Conservation (phyloP, 2,329 filamentous ascomycete genomes). For the Sporothrix brasiliensis region DNA sequence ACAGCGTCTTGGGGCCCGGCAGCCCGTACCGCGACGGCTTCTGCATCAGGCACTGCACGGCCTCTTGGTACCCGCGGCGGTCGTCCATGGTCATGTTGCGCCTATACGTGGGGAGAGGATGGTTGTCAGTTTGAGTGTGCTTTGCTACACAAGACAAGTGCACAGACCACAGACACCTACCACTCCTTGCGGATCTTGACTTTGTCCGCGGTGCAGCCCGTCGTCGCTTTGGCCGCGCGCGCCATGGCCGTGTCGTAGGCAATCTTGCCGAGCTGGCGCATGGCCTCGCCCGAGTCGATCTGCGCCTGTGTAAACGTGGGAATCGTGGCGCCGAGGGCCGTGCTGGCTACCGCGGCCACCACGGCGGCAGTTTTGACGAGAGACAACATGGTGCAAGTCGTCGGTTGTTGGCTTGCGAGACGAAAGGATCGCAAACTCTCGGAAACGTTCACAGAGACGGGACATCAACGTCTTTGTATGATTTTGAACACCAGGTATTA, state of each 20-base stretch:
- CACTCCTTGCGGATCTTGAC: slow-evolving; percentile 39
- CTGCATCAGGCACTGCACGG: slow-evolving; percentile 40
- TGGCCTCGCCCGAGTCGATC: slow-evolving; percentile 38
- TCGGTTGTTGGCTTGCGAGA: not conserved
- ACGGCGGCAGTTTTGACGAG: slow-evolving; percentile 1
- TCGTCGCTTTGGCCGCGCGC: slow-evolving; percentile 36
- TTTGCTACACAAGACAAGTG: no score
- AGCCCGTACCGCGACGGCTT: slow-evolving; percentile 38
- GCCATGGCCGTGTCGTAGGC: slow-evolving; percentile 39
- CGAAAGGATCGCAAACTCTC: not conserved
- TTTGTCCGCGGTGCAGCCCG: slow-evolving; percentile 39
- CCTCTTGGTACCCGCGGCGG: slow-evolving; percentile 40
- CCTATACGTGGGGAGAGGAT: slow-evolving; percentile 26
- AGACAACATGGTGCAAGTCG: not conserved
- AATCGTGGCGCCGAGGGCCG: slow-evolving; percentile 25
- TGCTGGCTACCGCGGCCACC: slow-evolving; percentile 14
- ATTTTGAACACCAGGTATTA: no score
- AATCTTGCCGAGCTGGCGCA: slow-evolving; percentile 37
- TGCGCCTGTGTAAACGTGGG: slow-evolving; percentile 37
- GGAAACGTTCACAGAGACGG: no score
- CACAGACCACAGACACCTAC: slow-evolving; percentile 28
- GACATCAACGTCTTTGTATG: no score
- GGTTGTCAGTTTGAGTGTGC: no score
- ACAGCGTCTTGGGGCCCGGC: slow-evolving; percentile 36
- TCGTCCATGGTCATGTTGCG: slow-evolving; percentile 38